Conservation (phyloP, 2,329 filamentous ascomycete genomes). For the Apiospora malaysiana region DNA sequence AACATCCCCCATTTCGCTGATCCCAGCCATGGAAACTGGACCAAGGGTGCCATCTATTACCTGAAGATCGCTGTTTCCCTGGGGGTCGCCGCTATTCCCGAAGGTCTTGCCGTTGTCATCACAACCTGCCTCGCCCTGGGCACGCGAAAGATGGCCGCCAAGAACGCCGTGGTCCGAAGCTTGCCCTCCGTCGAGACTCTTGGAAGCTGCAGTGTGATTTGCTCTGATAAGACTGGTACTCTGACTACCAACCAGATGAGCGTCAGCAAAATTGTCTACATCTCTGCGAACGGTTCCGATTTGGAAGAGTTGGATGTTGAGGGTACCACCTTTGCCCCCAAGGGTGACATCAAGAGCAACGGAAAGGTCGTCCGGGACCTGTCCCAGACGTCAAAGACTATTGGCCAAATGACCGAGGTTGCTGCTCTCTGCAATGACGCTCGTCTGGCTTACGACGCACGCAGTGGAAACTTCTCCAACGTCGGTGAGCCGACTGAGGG, state of each 20-base stretch:
- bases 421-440: slow-evolving; percentile 88
- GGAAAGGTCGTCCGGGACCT: slow-evolving; percentile 74
- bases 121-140: slow-evolving; percentile 97
- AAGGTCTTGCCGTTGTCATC: slow-evolving; percentile 96
- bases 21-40: slow-evolving; percentile 88
- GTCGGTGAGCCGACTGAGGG: slow-evolving; percentile 97
- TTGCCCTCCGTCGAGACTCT: slow-evolving; percentile 96
- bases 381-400: slow-evolving; percentile 73
- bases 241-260: slow-evolving; percentile 99
- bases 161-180: slow-evolving; percentile 96
- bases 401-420: slow-evolving; percentile 77
- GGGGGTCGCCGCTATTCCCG: slow-evolving; percentile 95
- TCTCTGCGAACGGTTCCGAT: slow-evolving; percentile 74
- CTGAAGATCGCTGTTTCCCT: slow-evolving; percentile 99
- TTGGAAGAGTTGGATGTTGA: slow-evolving; percentile 89
- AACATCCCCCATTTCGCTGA: slow-evolving; percentile 98
- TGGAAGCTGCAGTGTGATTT: slow-evolving; percentile 98
- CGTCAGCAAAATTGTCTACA: slow-evolving; percentile 88
- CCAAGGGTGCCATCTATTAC: slow-evolving; percentile 98
- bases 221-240: slow-evolving; percentile 98
- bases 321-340: slow-evolving; percentile 89
- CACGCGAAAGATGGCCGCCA: slow-evolving; percentile 97
- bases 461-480: slow-evolving; percentile 75
- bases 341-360: slow-evolving; percentile 72
- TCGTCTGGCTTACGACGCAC: slow-evolving; percentile 79